Conservation (phyloP, 2,329 filamentous ascomycete species). For the Fusarium citri region DNA sequence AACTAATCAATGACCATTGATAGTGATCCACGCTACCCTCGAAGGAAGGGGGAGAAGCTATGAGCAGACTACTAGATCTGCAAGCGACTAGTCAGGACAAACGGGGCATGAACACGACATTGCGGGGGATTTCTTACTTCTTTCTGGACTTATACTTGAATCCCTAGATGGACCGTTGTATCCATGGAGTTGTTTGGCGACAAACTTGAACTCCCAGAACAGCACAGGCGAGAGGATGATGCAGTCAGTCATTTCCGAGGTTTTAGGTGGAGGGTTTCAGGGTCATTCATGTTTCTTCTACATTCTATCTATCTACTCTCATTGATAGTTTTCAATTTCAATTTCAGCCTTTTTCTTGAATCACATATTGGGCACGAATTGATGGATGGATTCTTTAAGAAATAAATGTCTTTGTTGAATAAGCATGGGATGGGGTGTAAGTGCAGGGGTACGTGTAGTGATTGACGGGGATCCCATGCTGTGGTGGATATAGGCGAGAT, state of each 20-base stretch:
- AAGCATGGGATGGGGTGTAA: conserved; percentile 25
- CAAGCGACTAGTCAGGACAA: background rate
- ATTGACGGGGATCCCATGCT: conserved; percentile 29
- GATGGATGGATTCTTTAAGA: background rate
- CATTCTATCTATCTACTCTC: conserved; percentile 22
- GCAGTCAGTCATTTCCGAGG: conserved; percentile 40
- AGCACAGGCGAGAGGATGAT: conserved; percentile 40
- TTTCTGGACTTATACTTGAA: conserved; percentile 24
- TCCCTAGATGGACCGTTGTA: conserved; percentile 37
- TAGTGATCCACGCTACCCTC: conserved; percentile 41
- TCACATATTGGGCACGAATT: conserved; percentile 9
- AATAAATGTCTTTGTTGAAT: conserved; percentile 19
- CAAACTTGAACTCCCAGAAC: conserved; percentile 32
- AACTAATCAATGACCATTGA: conserved; percentile 20
- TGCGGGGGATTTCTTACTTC: conserved; percentile 12
- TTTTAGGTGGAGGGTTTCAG: conserved; percentile 1
- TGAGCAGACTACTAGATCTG: conserved; percentile 27
- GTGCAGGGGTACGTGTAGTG: conserved; percentile 20
- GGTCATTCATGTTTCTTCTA: conserved; percentile 19
- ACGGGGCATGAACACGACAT: background rate
- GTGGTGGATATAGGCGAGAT: conserved; percentile 17
- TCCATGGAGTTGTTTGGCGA: conserved; percentile 35
- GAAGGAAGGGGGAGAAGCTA: conserved; percentile 41
- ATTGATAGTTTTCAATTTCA: conserved; percentile 30
- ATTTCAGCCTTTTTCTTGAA: conserved; percentile 10